Percentiles rank a stretch among this genome's conserved stretches.
These are phyloP conservation scores for Crithidia mellificae DNA, from an alignment of 208 protist species.

Conservation along the genomic window DNA sequence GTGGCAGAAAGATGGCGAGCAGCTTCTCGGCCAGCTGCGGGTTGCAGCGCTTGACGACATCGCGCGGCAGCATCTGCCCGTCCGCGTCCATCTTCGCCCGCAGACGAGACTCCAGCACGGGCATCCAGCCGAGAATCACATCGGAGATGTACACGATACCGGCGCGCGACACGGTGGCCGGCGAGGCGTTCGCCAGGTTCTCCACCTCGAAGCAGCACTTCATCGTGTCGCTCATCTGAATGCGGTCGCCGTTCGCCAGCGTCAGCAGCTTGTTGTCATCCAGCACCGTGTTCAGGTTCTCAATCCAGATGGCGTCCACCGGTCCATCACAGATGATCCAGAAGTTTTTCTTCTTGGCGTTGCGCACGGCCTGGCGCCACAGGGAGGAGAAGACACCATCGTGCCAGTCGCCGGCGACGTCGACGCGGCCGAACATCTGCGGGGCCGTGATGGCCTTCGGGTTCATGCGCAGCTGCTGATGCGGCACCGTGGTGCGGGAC, in stretches of 20 bases:
- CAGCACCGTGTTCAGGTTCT: constrained; percentile 99
- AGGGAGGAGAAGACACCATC: constrained; percentile 95
- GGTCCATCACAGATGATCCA: constrained; percentile 98
- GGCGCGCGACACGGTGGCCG: constrained; percentile 98
- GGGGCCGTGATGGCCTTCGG: constrained; percentile 95
- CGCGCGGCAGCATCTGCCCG: constrained; percentile 77
- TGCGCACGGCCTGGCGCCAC: constrained; percentile 88
- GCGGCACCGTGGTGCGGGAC: constrained; percentile 79
- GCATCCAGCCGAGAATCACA: constrained; percentile 94
- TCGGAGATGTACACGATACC: constrained; percentile 98
- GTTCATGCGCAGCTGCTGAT: constrained; percentile 95
- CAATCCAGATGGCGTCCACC: constrained; percentile 99
- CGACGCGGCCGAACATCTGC: constrained; percentile 96
- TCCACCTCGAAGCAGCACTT: constrained; percentile 98
- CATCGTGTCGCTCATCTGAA: constrained; percentile 96
- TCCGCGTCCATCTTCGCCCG: constrained; percentile 67
- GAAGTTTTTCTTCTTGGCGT: constrained; percentile 91
- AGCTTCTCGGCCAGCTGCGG: constrained; percentile 81
- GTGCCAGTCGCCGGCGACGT: constrained; percentile 95
- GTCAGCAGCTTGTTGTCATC: constrained; percentile 99
- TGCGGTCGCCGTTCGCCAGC: constrained; percentile 97
- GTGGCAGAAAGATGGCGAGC: constrained; percentile 71
- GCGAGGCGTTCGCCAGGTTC: constrained; percentile 98
- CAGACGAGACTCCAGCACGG: constrained; percentile 83
- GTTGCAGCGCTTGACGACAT: constrained; percentile 79